Evolutionary conservation across 169 alveolate species (phyloP).

Genomic region (Toxoplasma gondii): DNA sequence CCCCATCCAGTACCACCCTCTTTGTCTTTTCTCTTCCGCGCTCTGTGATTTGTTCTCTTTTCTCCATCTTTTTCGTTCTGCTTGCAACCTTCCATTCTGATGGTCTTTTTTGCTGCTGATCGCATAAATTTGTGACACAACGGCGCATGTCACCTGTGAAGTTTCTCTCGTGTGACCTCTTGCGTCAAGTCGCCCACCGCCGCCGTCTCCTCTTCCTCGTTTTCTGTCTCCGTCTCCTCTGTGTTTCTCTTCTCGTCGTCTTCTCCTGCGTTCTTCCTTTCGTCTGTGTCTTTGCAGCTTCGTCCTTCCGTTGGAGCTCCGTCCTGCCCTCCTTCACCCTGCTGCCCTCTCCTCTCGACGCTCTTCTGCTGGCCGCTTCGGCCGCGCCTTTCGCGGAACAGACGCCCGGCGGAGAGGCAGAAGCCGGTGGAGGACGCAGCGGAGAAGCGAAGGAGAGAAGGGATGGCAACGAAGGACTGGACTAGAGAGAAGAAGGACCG

Average conservation of each 20-base stretch:
- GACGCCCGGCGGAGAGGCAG: background rate
- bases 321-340: background rate
- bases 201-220: background rate
- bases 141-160: no score
- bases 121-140: no score
- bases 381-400: background rate
- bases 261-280: background rate
- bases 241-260: background rate
- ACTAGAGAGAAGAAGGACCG: background rate
- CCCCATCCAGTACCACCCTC: no score
- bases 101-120: no score
- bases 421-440: background rate
- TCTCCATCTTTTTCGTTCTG: background rate
- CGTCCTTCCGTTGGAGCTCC: background rate
- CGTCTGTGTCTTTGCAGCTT: no score
- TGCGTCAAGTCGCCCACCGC: no score
- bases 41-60: no score
- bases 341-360: no score
- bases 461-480: background rate
- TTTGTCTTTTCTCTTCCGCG: no score
- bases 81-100: no score
- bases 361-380: no score
- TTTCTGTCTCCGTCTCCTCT: background rate
- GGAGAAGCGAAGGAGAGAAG: background rate
- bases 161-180: no score